phyloP scores from a whole-genome alignment of 257 asterid genomes.

The Capsicum pubescens region DNA sequence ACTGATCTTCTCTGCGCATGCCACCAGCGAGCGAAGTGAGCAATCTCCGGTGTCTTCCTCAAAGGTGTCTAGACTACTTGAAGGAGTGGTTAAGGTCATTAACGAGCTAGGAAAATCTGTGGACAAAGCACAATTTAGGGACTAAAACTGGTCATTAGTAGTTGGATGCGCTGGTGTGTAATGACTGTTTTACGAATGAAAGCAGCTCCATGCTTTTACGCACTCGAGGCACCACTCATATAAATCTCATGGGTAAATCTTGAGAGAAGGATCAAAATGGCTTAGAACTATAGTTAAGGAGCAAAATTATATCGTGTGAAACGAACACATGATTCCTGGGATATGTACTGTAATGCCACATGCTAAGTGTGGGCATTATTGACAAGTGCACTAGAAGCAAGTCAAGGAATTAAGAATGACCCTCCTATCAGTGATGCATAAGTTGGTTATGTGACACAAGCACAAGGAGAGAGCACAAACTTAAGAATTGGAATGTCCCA shows the following conservation, averaged over 20 bases:
- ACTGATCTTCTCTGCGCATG: not conserved
- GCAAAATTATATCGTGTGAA: not conserved
- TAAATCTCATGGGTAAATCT: not conserved
- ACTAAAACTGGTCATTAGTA: not conserved
- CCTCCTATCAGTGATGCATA: not conserved
- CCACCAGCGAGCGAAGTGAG: not conserved
- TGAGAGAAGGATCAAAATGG: constrained; percentile 1
- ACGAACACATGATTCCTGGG: not conserved
- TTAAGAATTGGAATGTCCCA: not conserved
- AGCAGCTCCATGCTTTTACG: not conserved
- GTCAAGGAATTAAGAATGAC: not conserved
- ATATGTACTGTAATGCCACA: not conserved
- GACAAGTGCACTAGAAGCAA: not conserved
- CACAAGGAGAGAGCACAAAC: not conserved
- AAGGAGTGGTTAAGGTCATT: not conserved
- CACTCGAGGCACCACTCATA: constrained; percentile 12
- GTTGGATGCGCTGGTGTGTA: not conserved
- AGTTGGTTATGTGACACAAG: not conserved
- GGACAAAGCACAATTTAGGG: not conserved
- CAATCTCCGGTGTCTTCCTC: not conserved
- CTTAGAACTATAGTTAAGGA: constrained; percentile 12
- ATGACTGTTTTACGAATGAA: not conserved
- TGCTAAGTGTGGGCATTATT: not conserved
- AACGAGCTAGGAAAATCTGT: not conserved
- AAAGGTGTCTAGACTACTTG: not conserved